Conservation (phyloP, 139 green algal species). For the Asterochloris erici region DNA sequence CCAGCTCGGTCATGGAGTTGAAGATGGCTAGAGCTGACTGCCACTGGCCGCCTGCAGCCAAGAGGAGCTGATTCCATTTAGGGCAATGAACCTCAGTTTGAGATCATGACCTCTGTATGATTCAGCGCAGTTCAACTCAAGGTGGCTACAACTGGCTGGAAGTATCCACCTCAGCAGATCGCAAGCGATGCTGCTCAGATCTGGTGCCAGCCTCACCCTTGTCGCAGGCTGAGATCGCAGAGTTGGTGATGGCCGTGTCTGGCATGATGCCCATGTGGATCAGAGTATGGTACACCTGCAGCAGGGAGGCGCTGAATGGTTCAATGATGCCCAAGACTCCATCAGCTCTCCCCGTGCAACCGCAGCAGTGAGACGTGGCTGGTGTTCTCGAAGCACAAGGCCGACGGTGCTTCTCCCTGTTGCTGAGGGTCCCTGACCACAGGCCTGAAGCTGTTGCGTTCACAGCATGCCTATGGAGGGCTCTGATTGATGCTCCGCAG, state of each 20-base stretch:
- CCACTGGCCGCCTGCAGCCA: conserved; percentile 66
- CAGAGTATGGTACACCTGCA: conserved; percentile 64
- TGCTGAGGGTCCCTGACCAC: no score
- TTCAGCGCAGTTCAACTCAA: neutral
- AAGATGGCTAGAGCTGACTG: conserved; percentile 69
- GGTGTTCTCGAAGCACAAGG: no score
- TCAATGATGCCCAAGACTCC: no score
- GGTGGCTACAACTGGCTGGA: neutral
- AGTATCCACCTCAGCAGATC: neutral
- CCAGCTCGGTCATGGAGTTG: conserved; percentile 60
- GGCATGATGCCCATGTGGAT: conserved; percentile 58
- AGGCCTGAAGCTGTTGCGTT: neutral
- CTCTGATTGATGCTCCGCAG: no score
- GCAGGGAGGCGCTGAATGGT: no score
- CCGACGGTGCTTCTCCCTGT: no score
- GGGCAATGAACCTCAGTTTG: neutral
- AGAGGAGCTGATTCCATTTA: neutral
- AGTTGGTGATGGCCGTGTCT: conserved; percentile 89
- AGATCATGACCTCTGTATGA: neutral
- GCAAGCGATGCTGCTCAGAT: neutral
- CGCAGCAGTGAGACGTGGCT: no score
- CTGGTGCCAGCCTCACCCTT: conserved; percentile 44
- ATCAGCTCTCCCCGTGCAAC: no score
- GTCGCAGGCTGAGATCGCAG: conserved; percentile 85
- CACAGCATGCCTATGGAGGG: no score